phyloP scores from a whole-genome alignment of 441 rosid species.

The Mallotus repandus region DNA sequence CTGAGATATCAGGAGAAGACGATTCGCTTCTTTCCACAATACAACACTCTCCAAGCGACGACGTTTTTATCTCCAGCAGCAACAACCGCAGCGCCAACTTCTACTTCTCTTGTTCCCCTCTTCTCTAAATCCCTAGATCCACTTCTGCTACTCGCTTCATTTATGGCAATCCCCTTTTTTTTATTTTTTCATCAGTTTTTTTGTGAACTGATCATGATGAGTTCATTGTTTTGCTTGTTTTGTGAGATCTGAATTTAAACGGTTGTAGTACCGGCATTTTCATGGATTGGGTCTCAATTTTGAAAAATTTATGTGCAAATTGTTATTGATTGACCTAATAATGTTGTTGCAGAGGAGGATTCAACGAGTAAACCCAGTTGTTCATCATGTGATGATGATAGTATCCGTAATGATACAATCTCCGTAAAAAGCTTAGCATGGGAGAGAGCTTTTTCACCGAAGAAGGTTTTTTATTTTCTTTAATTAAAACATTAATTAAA shows the following conservation, averaged over 20 bases:
- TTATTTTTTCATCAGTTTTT: background rate
- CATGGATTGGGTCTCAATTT: too few relatives aligned
- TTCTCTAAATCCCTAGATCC: conserved; percentile 56
- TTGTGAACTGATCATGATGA: background rate
- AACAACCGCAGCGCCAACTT: conserved; percentile 10
- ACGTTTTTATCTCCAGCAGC: conserved; percentile 22
- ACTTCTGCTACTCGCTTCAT: conserved; percentile 27
- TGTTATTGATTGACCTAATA: background rate
- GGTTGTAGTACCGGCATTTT: too few relatives aligned
- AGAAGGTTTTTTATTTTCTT: conserved; percentile 49
- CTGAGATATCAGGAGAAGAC: conserved; percentile 70
- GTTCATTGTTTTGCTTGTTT: too few relatives aligned
- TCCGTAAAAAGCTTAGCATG: conserved; percentile 94
- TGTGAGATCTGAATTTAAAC: too few relatives aligned
- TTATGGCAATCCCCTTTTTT: conserved; percentile 32
- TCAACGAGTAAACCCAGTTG: conserved; percentile 14
- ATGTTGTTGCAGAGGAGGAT: conserved; percentile 16
- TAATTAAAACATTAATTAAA: too few relatives aligned
- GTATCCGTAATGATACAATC: conserved; percentile 34
- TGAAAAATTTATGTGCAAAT: too few relatives aligned
- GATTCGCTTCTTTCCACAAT: conserved; percentile 42
- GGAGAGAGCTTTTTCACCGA: conserved; percentile 89
- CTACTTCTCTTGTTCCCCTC: conserved; percentile 66
- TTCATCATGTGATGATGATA: conserved; percentile 27
- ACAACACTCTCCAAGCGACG: conserved; percentile 33